Conservation (phyloP, 345 rosid genomes). For the Linum tenue region DNA sequence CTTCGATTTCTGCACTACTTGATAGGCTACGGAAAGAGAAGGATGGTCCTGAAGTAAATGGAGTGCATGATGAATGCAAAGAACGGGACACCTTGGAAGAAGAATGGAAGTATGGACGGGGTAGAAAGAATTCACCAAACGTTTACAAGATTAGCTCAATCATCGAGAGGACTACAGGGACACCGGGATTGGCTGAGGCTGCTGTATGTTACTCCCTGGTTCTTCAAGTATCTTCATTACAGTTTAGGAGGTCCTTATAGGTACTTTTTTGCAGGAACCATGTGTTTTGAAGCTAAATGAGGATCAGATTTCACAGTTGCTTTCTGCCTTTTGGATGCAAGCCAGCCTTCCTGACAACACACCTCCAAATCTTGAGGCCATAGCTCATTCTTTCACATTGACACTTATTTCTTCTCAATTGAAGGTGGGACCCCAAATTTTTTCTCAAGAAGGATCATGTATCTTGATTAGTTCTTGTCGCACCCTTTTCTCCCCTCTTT, state of each 20-base stretch:
- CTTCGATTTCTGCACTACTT: constrained; percentile 65
- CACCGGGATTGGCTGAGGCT: constrained; percentile 38
- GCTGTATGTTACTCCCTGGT: constrained; percentile 26
- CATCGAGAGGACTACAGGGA: constrained; percentile 46
- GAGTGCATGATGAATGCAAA: constrained; percentile 35
- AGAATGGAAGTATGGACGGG: constrained; percentile 39
- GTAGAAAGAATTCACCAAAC: constrained; percentile 47
- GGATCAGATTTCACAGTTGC: constrained; percentile 79
- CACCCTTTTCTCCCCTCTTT: neutral
- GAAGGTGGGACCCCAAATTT: constrained; percentile 38
- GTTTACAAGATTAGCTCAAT: constrained; percentile 62
- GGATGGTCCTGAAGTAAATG: constrained; percentile 36
- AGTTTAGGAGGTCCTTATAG: neutral
- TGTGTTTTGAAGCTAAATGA: constrained; percentile 60
- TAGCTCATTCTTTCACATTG: constrained; percentile 70
- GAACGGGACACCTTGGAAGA: constrained; percentile 34
- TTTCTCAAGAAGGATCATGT: neutral
- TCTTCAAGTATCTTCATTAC: neutral
- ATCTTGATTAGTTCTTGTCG: neutral
- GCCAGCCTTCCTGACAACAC: constrained; percentile 59
- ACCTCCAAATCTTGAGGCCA: constrained; percentile 85
- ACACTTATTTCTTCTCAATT: constrained; percentile 61
- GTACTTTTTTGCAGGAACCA: constrained; percentile 45
- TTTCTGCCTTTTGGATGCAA: constrained; percentile 87
- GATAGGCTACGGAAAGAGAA: constrained; percentile 81